Evolutionary conservation across 2,329 filamentous ascomycete genomes (phyloP).

Genomic region (Trichoderma guizhouense): DNA sequence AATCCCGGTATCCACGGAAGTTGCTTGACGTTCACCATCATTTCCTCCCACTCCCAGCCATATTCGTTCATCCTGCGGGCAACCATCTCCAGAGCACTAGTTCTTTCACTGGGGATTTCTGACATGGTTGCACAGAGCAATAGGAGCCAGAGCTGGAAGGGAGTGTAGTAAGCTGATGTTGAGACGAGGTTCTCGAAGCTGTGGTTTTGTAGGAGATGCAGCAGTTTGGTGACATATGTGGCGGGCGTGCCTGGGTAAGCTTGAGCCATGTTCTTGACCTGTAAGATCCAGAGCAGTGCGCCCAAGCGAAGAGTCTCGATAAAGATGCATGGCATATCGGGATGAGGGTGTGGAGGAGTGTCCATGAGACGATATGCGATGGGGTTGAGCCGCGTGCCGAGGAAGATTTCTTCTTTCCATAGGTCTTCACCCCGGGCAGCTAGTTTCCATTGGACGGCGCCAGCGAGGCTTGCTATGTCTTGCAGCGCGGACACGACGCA

Average conservation of each 20-base stretch:
- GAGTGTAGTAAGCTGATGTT: background rate
- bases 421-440: background rate
- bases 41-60: background rate
- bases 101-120: background rate
- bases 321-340: background rate
- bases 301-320: conserved; percentile 7
- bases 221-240: background rate
- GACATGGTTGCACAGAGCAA: conserved; percentile 2
- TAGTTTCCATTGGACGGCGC: background rate
- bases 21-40: background rate
- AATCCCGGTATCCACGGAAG: conserved; percentile 10
- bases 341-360: background rate
- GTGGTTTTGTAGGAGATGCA: background rate
- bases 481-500: background rate
- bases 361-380: conserved; percentile 10
- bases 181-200: background rate
- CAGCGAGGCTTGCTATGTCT: background rate
- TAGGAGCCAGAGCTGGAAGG: conserved; percentile 4
- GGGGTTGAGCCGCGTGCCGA: conserved; percentile 4
- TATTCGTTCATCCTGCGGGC: background rate
- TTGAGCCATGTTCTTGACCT: conserved; percentile 1
- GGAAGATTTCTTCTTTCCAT: conserved; percentile 11
- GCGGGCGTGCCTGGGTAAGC: conserved; percentile 6
- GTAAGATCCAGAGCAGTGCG: background rate
- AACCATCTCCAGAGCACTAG: background rate